Evolutionary conservation across 2,329 filamentous ascomycete genomes (phyloP).

Genomic region (Fusarium musae): DNA sequence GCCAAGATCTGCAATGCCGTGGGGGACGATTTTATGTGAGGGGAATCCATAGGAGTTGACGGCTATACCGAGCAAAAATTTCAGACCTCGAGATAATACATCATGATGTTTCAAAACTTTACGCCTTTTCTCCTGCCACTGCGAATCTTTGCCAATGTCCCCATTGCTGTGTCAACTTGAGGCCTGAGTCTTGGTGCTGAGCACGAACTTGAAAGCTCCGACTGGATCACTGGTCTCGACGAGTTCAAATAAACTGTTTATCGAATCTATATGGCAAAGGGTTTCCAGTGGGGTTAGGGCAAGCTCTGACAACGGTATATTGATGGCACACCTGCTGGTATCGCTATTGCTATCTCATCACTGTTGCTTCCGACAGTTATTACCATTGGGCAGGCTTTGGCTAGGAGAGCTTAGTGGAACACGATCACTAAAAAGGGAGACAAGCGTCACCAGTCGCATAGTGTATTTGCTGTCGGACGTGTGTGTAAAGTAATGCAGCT

Average conservation of each 20-base stretch:
- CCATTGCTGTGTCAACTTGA: not conserved
- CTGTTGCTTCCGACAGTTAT: not conserved
- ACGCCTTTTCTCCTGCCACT: not conserved
- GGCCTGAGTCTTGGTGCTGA: not conserved
- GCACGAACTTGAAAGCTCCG: not conserved
- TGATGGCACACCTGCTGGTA: not conserved
- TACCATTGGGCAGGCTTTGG: not conserved
- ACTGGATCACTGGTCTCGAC: not conserved
- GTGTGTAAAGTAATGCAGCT: not conserved
- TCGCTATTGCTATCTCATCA: not conserved
- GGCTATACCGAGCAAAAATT: constrained; percentile 49
- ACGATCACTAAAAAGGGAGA: not conserved
- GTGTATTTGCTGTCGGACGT: not conserved
- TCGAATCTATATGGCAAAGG: not conserved
- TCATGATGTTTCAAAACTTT: constrained; percentile 48
- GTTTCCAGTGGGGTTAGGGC: not conserved
- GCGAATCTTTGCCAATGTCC: not conserved
- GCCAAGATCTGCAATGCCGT: constrained; percentile 37
- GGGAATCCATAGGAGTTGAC: constrained; percentile 44
- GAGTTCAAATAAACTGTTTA: not conserved
- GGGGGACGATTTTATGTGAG: constrained; percentile 38
- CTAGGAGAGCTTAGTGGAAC: not conserved
- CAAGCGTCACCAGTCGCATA: not conserved
- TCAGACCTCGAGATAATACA: constrained; percentile 53
- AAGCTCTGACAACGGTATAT: not conserved